phyloP scores from a whole-genome alignment of 2,329 filamentous ascomycete genomes.

The Pestalotiopsis sp. region DNA sequence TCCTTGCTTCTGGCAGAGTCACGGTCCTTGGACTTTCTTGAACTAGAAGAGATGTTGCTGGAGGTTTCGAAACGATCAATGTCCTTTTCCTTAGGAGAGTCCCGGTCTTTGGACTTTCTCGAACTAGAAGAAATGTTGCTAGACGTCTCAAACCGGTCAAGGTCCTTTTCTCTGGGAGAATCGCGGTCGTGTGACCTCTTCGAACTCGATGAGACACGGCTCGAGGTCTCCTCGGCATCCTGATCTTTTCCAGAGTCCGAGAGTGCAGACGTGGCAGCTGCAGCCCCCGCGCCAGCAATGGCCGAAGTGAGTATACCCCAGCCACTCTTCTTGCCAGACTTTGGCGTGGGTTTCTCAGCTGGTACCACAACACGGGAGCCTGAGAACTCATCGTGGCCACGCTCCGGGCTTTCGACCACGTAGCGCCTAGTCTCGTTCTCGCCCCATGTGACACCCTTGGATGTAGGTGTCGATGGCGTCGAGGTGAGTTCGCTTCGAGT shows the following conservation, averaged over 20 bases:
- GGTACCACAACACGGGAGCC: conserved; percentile 31
- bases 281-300: conserved; percentile 43
- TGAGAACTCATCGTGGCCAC: conserved; percentile 32
- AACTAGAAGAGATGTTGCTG: conserved; percentile 5
- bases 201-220: conserved; percentile 4
- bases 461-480: conserved; percentile 44
- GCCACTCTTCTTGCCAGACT: conserved; percentile 42
- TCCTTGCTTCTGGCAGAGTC: background rate
- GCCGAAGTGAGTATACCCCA: conserved; percentile 59
- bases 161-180: background rate
- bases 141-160: conserved; percentile 17
- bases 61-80: conserved; percentile 17
- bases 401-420: conserved; percentile 61
- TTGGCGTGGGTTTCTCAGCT: conserved; percentile 29
- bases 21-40: background rate
- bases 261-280: conserved; percentile 23
- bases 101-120: background rate
- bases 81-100: background rate
- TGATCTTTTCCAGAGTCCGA: conserved; percentile 19
- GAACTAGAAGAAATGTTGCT: conserved; percentile 10
- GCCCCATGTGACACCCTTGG: conserved; percentile 67
- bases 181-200: background rate
- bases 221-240: conserved; percentile 10
- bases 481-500: conserved; percentile 46
- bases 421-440: conserved; percentile 68